phyloP scores from a whole-genome alignment of 768 basidiomycete genomes.

The Suillus placidus region DNA sequence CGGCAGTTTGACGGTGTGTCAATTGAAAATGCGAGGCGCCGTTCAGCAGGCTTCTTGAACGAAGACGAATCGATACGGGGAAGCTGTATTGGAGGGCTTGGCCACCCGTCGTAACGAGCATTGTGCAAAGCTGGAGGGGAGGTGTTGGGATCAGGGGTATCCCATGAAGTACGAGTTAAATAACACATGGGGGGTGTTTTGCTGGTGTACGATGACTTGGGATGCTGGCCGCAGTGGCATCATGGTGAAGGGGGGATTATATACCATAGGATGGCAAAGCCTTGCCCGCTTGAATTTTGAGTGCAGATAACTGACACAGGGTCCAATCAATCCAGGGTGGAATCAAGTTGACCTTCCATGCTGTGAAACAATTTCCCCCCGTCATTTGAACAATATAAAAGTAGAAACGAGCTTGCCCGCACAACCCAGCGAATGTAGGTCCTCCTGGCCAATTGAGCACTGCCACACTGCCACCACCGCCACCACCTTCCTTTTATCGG shows the following conservation, averaged over 20 bases:
- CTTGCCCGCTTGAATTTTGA: background rate
- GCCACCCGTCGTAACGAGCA: slow-evolving; percentile 10
- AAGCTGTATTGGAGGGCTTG: background rate
- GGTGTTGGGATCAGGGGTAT: background rate
- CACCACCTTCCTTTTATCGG: background rate
- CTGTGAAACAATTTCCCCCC: background rate
- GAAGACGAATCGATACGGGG: background rate
- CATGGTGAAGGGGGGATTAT: background rate
- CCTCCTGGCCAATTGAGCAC: background rate
- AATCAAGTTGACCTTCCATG: background rate
- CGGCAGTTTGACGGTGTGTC: background rate
- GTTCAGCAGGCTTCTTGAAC: background rate
- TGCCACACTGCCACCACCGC: slow-evolving; percentile 1
- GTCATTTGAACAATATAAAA: background rate
- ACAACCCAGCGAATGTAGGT: background rate
- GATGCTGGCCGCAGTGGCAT: background rate
- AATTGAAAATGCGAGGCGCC: background rate
- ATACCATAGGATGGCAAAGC: slow-evolving; percentile 9
- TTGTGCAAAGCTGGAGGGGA: background rate
- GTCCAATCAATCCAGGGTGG: background rate
- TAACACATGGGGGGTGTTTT: background rate
- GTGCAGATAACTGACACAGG: background rate
- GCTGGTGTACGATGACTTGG: background rate
- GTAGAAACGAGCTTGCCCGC: background rate
- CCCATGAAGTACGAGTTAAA: background rate